Percentiles rank a stretch among this genome's conserved stretches.
Conservation (phyloP, 306 rosid species). For the Pyrus bretschneideri region DNA sequence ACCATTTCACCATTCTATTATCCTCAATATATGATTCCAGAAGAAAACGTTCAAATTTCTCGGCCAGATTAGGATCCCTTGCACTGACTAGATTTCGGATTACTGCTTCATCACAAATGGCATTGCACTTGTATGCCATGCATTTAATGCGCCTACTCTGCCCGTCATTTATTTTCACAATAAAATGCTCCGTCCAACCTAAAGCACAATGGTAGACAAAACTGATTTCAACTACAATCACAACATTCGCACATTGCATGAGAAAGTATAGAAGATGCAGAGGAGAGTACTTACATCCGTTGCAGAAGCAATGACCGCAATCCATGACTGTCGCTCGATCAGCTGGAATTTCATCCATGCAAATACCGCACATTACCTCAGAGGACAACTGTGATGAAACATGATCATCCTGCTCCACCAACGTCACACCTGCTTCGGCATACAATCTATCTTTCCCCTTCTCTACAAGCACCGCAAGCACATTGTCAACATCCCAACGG, state of each 20-base stretch:
- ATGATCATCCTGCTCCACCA: neutral
- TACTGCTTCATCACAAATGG: slow-evolving; percentile 33
- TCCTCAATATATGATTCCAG: slow-evolving; percentile 42
- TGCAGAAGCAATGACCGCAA: slow-evolving; percentile 34
- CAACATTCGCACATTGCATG: neutral
- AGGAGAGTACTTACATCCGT: slow-evolving; percentile 18
- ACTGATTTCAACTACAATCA: neutral
- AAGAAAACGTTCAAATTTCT: slow-evolving; percentile 41
- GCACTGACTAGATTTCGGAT: slow-evolving; percentile 25
- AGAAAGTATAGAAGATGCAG: neutral
- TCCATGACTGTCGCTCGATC: slow-evolving; percentile 20
- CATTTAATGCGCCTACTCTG: slow-evolving; percentile 39
- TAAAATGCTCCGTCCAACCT: slow-evolving; percentile 42
- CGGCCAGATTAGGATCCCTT: slow-evolving; percentile 23
- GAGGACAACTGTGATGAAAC: neutral
- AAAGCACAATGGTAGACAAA: neutral
- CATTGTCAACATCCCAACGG: slow-evolving; percentile 37
- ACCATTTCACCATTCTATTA: slow-evolving; percentile 35
- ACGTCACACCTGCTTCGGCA: slow-evolving; percentile 31
- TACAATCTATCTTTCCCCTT: slow-evolving; percentile 23
- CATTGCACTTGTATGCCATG: slow-evolving; percentile 33
- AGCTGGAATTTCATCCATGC: slow-evolving; percentile 24
- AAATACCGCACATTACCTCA: slow-evolving; percentile 17
- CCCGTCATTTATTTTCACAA: slow-evolving; percentile 36
- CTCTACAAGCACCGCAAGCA: slow-evolving; percentile 26